Evolutionary conservation across 768 basidiomycete genomes (phyloP), one percentile per base, ranked within the genome.

Genomic region (Nidula microcarpa): DNA sequence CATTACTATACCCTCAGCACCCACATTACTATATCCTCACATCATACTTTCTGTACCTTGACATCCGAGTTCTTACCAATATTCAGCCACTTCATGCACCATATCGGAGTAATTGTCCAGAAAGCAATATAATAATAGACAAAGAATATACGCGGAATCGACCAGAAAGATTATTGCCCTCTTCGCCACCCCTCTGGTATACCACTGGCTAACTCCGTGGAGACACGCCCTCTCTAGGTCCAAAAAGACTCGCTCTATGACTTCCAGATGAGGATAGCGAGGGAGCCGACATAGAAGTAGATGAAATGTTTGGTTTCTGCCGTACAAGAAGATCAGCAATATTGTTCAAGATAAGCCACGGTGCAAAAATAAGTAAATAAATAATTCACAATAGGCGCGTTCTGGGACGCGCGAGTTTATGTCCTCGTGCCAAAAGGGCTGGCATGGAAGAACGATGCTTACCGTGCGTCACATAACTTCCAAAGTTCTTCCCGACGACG

Each of bases 401-500:
- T 50, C 59, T 53, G 53, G 49, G 23, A 56, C 50, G 50, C 53
- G 62, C 56, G 60, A 58, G 52, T 56, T 35, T 53, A 45, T 47
- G 39, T 47, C 50, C 23, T 36, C 33, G 23, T 23, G 23, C 23
- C 1, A 23, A 23, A 23, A 23, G 23, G 23, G 3, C 23, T 23
- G 3, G 23, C 23, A 23, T 23, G 23, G 23, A 23, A 53, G 53
- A 55, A 30, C 55, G 14, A 51, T 33, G 71, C 87, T 62, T 60
- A 96, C 94, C 95, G 65, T 97, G 95, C 44, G 95, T 97, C 43
- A 98, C 95, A 67, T 95, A 98, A 74, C 91, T 93, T 49, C 95
- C 95, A 83, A 96, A 98, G 77, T 98, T 97, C 80, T 96, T 98
- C 55, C 96, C 96, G 49, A 96, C 96, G 59, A 98, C 94, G 69